Conservation (phyloP, 1,284 basidiomycete genomes). For the Clitocybe nebularis region DNA sequence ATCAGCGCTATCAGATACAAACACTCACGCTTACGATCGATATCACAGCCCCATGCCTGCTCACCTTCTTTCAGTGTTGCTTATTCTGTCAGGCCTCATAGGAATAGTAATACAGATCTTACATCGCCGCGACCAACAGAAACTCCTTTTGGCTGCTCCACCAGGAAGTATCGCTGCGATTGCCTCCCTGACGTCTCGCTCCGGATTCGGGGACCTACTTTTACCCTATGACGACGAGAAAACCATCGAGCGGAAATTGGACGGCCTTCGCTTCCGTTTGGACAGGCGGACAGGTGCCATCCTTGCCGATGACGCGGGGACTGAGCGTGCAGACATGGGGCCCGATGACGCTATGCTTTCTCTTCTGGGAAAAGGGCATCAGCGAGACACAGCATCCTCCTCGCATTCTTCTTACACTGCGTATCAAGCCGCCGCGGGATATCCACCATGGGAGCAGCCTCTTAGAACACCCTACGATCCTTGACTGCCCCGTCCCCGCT, state of each 20-base stretch:
- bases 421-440: conserved; percentile 24
- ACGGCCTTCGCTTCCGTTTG: conserved; percentile 51
- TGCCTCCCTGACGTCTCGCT: conserved; percentile 52
- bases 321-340: conserved; percentile 20
- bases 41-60: conserved; percentile 42
- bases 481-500: conserved; percentile 1
- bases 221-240: conserved; percentile 51
- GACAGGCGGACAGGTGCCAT: conserved; percentile 61
- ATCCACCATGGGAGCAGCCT: conserved; percentile 21
- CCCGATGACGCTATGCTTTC: conserved; percentile 38
- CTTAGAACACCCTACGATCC: conserved; percentile 15
- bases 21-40: background rate
- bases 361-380: conserved; percentile 26
- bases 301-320: conserved; percentile 42
- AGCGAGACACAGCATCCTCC: conserved; percentile 10
- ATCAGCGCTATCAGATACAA: background rate
- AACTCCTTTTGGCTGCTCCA: conserved; percentile 47
- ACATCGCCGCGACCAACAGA: conserved; percentile 42
- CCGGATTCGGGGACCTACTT: conserved; percentile 60
- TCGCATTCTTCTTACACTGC: conserved; percentile 21
- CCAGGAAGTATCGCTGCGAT: conserved; percentile 60
- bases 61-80: conserved; percentile 42
- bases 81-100: conserved; percentile 42
- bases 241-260: conserved; percentile 43
- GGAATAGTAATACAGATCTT: conserved; percentile 44